Evolutionary conservation across 768 basidiomycete genomes (phyloP).

Genomic region (Terana coerulea): DNA sequence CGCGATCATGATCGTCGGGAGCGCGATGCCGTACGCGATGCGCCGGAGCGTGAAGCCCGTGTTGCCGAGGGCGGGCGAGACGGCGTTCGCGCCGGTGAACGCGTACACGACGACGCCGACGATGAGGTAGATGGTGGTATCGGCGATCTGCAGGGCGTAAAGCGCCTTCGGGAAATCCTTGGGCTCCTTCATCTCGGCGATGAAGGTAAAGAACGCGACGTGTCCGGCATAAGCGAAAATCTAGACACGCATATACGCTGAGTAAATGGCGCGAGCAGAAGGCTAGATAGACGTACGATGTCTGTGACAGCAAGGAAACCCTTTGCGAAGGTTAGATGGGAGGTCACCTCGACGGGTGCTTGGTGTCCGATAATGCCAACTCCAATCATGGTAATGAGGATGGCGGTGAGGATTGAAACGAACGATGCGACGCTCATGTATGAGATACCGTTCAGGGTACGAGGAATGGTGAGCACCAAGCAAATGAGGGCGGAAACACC

Average conservation of each 20-base stretch:
- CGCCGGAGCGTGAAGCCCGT: conserved; percentile 22
- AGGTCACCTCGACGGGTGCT: conserved; percentile 16
- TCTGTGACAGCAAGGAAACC: conserved; percentile 29
- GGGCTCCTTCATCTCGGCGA: conserved; percentile 28
- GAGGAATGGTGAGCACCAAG: conserved; percentile 24
- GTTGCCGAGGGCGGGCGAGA: conserved; percentile 29
- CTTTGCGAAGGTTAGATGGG: conserved; percentile 21
- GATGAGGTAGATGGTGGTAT: conserved; percentile 28
- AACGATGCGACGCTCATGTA: conserved; percentile 28
- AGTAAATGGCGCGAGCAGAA: neutral
- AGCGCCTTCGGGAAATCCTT: conserved; percentile 28
- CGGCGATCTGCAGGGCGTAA: conserved; percentile 25
- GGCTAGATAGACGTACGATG: conserved; percentile 18
- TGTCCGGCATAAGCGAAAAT: conserved; percentile 30
- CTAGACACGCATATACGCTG: conserved; percentile 6
- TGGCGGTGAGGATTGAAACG: conserved; percentile 24
- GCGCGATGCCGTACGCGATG: conserved; percentile 27
- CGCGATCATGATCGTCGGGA: conserved; percentile 29
- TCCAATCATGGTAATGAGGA: conserved; percentile 30
- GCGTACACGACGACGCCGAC: conserved; percentile 28
- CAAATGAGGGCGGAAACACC: conserved; percentile 26
- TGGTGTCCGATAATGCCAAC: conserved; percentile 25
- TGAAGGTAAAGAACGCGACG: conserved; percentile 30
- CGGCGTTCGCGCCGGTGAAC: conserved; percentile 20
- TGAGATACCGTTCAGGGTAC: conserved; percentile 26